Evolutionary conservation across 2,329 filamentous ascomycete species (phyloP).

Genomic region (Sphaceloma murrayae): DNA sequence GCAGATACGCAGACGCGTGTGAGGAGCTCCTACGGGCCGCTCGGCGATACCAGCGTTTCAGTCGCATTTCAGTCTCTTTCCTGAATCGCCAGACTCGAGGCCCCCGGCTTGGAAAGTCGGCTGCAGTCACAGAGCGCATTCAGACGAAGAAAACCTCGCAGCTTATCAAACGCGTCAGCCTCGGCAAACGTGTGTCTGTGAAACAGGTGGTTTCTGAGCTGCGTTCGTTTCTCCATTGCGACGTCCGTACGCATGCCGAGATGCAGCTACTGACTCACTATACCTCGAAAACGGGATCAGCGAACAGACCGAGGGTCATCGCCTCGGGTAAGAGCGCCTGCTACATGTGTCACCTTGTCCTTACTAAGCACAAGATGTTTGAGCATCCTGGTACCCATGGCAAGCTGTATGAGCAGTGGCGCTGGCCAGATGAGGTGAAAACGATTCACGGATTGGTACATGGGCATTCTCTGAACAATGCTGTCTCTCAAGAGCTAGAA

Average conservation of each 20-base stretch:
- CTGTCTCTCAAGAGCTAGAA: too few species aligned
- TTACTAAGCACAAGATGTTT: neutral
- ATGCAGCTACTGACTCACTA: slow-evolving; percentile 2
- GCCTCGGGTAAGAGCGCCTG: neutral
- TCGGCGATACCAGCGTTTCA: neutral
- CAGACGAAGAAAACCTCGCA: neutral
- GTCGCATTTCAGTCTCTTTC: neutral
- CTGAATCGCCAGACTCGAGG: neutral
- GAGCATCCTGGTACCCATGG: neutral
- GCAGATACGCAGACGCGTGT: neutral
- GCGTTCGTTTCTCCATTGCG: neutral
- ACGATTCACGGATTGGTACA: too few species aligned
- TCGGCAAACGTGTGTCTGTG: neutral
- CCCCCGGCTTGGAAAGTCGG: too few species aligned
- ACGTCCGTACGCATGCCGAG: neutral
- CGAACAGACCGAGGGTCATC: neutral
- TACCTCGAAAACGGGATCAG: neutral
- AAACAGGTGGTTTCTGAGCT: neutral
- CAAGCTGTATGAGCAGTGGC: slow-evolving; percentile 1
- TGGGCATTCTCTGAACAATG: too few species aligned
- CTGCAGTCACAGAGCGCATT: too few species aligned
- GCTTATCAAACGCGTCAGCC: neutral
- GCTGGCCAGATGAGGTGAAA: too few species aligned
- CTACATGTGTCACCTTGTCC: neutral
- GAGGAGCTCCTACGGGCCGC: neutral